These are phyloP conservation scores for Cudoniella acicularis DNA, from an alignment of 495 filamentous ascomycete genomes.

Conservation along the genomic window DNA sequence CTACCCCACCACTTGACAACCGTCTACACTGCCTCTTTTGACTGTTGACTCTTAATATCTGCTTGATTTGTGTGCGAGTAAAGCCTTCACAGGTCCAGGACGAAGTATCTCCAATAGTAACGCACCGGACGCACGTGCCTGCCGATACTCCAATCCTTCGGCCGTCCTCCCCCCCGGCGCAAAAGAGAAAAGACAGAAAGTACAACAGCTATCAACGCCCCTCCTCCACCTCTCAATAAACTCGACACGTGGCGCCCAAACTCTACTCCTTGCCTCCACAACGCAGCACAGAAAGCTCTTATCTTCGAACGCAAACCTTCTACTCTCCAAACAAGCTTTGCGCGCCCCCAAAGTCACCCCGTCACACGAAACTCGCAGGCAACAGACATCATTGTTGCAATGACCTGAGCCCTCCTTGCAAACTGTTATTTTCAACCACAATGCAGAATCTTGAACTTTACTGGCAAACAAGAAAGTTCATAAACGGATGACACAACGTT, in stretches of 20 bases:
- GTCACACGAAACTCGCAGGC: conserved; percentile 6
- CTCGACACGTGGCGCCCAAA: neutral
- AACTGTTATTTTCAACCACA: conserved; percentile 16
- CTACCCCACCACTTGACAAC: neutral
- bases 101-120: too few species aligned
- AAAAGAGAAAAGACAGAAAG: neutral
- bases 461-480: conserved; percentile 23
- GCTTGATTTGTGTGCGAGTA: too few species aligned
- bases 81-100: too few species aligned
- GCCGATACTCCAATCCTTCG: too few species aligned
- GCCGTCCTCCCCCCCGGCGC: too few species aligned
- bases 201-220: neutral
- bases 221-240: neutral
- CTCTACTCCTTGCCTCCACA: neutral
- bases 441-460: conserved; percentile 25
- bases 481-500: conserved; percentile 20
- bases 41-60: neutral
- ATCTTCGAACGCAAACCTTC: neutral
- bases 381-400: conserved; percentile 14
- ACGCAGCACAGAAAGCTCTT: neutral
- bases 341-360: neutral
- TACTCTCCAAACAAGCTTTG: neutral
- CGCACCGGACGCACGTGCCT: neutral
- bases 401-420: conserved; percentile 20
- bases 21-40: neutral